phyloP scores from a whole-genome alignment of 176 grass and related monocot species.

The Phyllostachys edulis region DNA sequence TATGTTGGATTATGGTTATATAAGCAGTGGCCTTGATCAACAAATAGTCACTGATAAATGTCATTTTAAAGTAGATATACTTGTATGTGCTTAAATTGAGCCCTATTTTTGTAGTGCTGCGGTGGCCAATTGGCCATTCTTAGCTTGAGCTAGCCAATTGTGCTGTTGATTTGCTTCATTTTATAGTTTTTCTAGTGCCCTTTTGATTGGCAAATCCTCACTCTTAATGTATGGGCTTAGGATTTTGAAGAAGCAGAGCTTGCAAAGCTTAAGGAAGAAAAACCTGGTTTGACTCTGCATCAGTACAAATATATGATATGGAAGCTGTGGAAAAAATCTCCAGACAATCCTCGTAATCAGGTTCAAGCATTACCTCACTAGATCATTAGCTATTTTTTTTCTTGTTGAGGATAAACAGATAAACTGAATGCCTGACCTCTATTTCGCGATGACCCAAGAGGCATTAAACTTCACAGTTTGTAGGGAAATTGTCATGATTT shows the following conservation, averaged over 20 bases:
- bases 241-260: conserved; percentile 72
- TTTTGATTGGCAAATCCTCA: neutral
- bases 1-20: neutral
- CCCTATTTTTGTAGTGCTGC: neutral
- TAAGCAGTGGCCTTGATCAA: neutral
- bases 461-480: neutral
- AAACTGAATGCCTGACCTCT: neutral
- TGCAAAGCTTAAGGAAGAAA: conserved; percentile 70
- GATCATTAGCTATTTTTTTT: neutral
- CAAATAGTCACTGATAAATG: neutral
- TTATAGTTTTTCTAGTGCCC: neutral
- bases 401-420: neutral
- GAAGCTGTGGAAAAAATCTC: conserved; percentile 84
- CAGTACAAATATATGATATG: conserved; percentile 77
- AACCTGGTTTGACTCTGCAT: conserved; percentile 62
- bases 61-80: neutral
- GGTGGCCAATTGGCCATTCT: neutral
- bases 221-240: neutral
- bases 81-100: neutral
- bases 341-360: conserved; percentile 79
- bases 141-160: neutral
- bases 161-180: neutral
- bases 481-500: neutral
- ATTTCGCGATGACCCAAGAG: neutral
- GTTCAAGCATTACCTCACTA: neutral